Evolutionary conservation across 345 rosid genomes (phyloP).

Genomic region (Eucalyptus microcorys): DNA sequence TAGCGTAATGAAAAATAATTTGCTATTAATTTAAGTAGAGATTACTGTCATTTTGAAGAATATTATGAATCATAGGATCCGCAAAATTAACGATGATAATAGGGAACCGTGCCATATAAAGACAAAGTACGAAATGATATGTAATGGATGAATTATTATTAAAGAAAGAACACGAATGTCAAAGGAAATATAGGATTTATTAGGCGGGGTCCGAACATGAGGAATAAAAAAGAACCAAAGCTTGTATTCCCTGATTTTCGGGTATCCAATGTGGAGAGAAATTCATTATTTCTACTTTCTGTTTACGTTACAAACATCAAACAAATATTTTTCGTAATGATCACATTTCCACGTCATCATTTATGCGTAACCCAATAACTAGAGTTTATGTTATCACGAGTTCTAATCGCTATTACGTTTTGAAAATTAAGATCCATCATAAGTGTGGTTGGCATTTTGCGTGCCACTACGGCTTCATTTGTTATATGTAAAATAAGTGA

Average conservation of each 20-base stretch:
- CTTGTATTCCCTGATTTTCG: neutral
- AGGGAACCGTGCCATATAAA: neutral
- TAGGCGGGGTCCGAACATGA: neutral
- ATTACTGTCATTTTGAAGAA: neutral
- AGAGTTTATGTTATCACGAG: neutral
- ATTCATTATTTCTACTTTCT: neutral
- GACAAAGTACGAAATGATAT: neutral
- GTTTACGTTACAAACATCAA: neutral
- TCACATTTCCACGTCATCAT: neutral
- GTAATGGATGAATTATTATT: neutral
- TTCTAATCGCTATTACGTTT: neutral
- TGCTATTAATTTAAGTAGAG: neutral
- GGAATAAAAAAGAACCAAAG: neutral
- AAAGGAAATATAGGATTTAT: neutral
- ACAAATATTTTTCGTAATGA: neutral
- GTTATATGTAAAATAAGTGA: no score
- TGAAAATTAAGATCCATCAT: neutral
- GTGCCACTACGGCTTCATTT: neutral
- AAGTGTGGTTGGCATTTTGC: neutral
- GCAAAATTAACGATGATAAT: neutral
- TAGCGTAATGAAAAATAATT: neutral
- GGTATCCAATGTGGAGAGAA: neutral
- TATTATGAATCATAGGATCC: neutral
- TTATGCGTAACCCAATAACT: neutral
- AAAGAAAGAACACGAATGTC: neutral